Evolutionary conservation across 305 asterid genomes (phyloP).

Genomic region (Solanum hybrid): DNA sequence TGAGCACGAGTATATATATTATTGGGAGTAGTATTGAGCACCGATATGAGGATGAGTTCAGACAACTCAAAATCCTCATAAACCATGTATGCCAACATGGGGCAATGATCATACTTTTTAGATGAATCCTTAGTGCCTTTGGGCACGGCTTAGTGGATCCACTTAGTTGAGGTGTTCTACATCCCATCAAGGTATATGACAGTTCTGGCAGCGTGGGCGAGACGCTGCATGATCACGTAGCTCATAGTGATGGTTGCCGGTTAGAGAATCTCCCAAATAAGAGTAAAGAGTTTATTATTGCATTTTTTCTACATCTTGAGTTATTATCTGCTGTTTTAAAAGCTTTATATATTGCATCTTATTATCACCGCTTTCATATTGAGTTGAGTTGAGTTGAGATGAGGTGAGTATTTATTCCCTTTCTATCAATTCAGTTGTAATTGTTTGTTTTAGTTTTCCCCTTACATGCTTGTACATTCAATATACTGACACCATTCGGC

Average conservation of each 20-base stretch:
- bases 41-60: not conserved
- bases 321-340: no score
- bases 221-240: not conserved
- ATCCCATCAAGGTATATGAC: not conserved
- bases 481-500: not conserved
- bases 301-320: not conserved
- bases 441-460: not conserved
- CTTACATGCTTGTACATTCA: not conserved
- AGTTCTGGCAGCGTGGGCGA: not conserved
- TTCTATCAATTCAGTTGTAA: no score
- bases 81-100: not conserved
- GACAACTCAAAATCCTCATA: not conserved
- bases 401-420: not conserved
- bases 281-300: not conserved
- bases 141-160: not conserved
- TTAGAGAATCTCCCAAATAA: not conserved
- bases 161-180: not conserved
- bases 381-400: not conserved
- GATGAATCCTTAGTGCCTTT: not conserved
- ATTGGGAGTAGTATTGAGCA: not conserved
- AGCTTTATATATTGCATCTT: not conserved
- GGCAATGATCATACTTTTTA: not conserved
- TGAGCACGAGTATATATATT: not conserved
- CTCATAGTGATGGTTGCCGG: not conserved
- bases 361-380: not conserved